Conservation (phyloP, 495 filamentous ascomycete species). For the Bathelium albidoporum region DNA sequence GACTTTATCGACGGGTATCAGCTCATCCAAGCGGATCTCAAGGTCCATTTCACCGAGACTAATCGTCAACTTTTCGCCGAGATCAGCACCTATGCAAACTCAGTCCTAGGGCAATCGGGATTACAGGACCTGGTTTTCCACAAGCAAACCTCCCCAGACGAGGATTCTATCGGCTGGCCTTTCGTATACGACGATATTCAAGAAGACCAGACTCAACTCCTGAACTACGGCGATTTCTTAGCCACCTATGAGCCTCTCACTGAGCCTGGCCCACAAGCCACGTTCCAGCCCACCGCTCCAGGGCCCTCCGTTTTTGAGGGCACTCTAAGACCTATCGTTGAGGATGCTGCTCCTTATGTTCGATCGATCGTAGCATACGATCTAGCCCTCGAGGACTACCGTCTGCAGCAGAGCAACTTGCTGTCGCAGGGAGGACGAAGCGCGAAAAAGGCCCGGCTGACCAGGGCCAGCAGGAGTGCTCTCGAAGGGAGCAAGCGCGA, state of each 20-base stretch:
- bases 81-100: not conserved
- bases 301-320: constrained; percentile 61
- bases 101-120: not conserved
- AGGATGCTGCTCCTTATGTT: constrained; percentile 78
- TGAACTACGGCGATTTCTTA: constrained; percentile 35
- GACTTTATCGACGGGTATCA: constrained; percentile 56
- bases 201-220: not conserved
- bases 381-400: constrained; percentile 53
- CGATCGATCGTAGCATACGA: constrained; percentile 72
- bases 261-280: constrained; percentile 30
- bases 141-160: not conserved
- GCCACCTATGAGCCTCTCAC: constrained; percentile 50
- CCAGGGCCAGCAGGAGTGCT: constrained; percentile 69
- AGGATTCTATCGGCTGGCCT: not conserved
- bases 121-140: no score
- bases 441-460: constrained; percentile 60
- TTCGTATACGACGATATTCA: not conserved
- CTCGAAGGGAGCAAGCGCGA: constrained; percentile 69
- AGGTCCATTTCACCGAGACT: constrained; percentile 32
- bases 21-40: constrained; percentile 46
- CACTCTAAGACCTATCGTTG: constrained; percentile 46
- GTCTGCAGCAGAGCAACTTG: constrained; percentile 51
- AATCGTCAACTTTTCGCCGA: not conserved
- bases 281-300: constrained; percentile 30
- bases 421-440: constrained; percentile 40